These are phyloP conservation scores for Salvia rosmarinus DNA, from an alignment of 257 asterid genomes.

Conservation along the genomic window DNA sequence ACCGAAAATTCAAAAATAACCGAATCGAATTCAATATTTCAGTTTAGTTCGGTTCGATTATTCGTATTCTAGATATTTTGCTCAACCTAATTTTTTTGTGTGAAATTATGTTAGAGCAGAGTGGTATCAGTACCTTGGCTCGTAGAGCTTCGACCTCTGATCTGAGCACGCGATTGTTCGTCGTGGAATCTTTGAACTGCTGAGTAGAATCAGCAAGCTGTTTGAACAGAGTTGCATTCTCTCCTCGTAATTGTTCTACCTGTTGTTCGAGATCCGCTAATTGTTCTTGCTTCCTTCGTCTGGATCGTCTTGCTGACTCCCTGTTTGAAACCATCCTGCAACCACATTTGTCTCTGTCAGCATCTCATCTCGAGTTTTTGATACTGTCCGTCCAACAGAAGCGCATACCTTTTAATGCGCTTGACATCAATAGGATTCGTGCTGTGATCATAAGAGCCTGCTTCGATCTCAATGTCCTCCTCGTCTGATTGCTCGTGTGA, in stretches of 20 bases:
- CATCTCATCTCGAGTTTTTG: not conserved
- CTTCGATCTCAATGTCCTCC: conserved; percentile 70
- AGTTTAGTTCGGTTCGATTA: too few relatives aligned
- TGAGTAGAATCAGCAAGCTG: conserved; percentile 70
- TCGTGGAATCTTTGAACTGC: conserved; percentile 71
- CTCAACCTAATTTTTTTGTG: too few relatives aligned
- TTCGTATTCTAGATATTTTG: too few relatives aligned
- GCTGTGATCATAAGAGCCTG: conserved; percentile 69
- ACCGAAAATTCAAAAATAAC: too few relatives aligned
- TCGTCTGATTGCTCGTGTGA: conserved; percentile 76
- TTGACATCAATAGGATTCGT: conserved; percentile 52
- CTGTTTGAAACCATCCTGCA: conserved; percentile 81
- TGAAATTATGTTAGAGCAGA: too few relatives aligned
- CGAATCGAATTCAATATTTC: too few relatives aligned
- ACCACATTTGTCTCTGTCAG: conserved; percentile 17
- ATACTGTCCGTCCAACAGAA: not conserved
- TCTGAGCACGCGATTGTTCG: conserved; percentile 84
- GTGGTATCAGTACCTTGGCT: conserved; percentile 65
- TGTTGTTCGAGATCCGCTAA: conserved; percentile 76
- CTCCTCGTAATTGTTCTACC: conserved; percentile 72
- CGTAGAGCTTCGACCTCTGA: conserved; percentile 92
- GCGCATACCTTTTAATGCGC: conserved; percentile 60
- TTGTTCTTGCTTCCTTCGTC: conserved; percentile 82
- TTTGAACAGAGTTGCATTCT: conserved; percentile 61
- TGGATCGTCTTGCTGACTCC: conserved; percentile 88